A percentile compares a stretch with the other conserved stretches of the same genome.
These are phyloP conservation scores for Melanomma pulvis-pyrius DNA, from an alignment of 495 filamentous ascomycete species.

Conservation along the genomic window DNA sequence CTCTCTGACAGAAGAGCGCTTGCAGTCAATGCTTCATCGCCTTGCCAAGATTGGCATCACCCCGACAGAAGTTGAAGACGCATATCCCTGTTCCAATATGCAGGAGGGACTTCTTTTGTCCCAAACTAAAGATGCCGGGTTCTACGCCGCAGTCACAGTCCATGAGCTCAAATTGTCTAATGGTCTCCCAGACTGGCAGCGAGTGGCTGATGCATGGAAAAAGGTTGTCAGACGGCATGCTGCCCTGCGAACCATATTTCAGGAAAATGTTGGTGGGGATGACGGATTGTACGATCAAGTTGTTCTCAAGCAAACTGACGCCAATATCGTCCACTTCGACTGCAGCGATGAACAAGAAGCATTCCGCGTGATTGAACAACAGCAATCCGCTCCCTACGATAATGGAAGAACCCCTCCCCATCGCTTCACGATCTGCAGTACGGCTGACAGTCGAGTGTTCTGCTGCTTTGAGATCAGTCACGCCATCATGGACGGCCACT, in stretches of 20 bases:
- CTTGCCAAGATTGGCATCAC: slow-evolving; percentile 52
- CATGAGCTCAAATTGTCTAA: slow-evolving; percentile 56
- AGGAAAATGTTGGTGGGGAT: slow-evolving; percentile 50
- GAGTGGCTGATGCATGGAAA: slow-evolving; percentile 53
- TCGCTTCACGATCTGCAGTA: slow-evolving; percentile 33
- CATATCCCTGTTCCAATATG: slow-evolving; percentile 69
- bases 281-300: slow-evolving; percentile 55
- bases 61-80: slow-evolving; percentile 55
- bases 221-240: slow-evolving; percentile 54
- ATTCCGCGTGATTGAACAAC: slow-evolving; percentile 14
- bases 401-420: slow-evolving; percentile 34
- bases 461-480: slow-evolving; percentile 37
- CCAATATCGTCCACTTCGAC: slow-evolving; percentile 21
- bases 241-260: slow-evolving; percentile 57
- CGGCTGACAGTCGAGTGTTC: slow-evolving; percentile 17
- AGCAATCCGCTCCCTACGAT: slow-evolving; percentile 21
- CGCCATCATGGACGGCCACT: slow-evolving; percentile 38
- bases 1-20: slow-evolving; percentile 59
- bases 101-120: slow-evolving; percentile 70
- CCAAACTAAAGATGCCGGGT: slow-evolving; percentile 57
- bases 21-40: slow-evolving; percentile 47
- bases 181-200: slow-evolving; percentile 35
- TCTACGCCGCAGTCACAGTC: slow-evolving; percentile 63
- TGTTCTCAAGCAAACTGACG: slow-evolving; percentile 47
- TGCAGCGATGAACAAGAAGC: slow-evolving; percentile 21